A percentile compares a stretch with the other conserved stretches of the same genome.
Evolutionary conservation across 768 basidiomycete genomes (phyloP).

Genomic region (Leccinellum rugosiceps): DNA sequence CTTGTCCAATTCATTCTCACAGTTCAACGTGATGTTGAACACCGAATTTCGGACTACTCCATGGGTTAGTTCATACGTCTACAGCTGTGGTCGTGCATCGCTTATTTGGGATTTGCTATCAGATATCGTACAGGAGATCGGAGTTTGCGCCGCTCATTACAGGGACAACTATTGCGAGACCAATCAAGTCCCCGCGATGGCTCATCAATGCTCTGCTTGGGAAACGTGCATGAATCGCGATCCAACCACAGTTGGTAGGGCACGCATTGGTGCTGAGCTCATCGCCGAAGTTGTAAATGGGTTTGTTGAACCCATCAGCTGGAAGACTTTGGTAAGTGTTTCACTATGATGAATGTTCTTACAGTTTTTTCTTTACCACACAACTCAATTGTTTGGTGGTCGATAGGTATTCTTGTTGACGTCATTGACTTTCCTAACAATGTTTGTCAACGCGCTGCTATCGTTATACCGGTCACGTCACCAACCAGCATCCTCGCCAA

Average conservation of each 20-base stretch:
- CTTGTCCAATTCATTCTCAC: conserved; percentile 84
- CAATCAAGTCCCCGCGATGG: conserved; percentile 83
- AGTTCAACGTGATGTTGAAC: conserved; percentile 85
- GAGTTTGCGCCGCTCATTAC: conserved; percentile 77
- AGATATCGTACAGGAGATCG: conserved; percentile 94
- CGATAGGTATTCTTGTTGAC: conserved; percentile 68
- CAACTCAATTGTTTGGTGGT: conserved; percentile 15
- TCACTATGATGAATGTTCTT: conserved; percentile 8
- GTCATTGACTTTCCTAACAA: conserved; percentile 71
- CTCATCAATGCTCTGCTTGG: conserved; percentile 83
- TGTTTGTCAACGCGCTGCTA: conserved; percentile 78
- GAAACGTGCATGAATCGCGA: conserved; percentile 95
- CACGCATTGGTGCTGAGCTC: conserved; percentile 88
- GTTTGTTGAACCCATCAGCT: conserved; percentile 96
- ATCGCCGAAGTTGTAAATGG: conserved; percentile 95
- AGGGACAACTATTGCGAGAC: conserved; percentile 77
- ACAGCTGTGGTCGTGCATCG: conserved; percentile 11
- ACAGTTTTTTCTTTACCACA: conserved; percentile 6
- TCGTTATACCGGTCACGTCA: conserved; percentile 72
- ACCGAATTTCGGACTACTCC: conserved; percentile 83
- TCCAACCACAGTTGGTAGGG: conserved; percentile 83
- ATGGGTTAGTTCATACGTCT: conserved; percentile 53
- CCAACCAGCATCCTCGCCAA: conserved; percentile 40
- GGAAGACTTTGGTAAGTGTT: conserved; percentile 85
- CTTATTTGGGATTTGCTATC: conserved; percentile 15